Percentiles rank a stretch among this genome's conserved stretches.
phyloP scores from a whole-genome alignment of 305 asterid genomes.

The Solanum hybrid region DNA sequence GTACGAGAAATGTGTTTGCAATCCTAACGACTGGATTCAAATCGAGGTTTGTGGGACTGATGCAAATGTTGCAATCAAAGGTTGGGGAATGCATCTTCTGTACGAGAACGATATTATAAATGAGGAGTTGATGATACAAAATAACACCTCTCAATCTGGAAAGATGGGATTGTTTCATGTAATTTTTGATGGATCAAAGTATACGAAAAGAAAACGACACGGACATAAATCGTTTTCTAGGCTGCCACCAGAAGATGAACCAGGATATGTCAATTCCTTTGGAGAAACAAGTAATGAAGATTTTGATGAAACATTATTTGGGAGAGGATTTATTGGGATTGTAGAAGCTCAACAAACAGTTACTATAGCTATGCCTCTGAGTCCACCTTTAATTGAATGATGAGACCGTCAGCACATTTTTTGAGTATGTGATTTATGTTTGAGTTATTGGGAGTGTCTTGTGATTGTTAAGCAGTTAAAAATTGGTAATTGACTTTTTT shows the following conservation, averaged over 20 bases:
- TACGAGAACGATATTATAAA: background rate
- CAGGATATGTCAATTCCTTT: background rate
- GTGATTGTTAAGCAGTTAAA: no score
- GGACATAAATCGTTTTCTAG: background rate
- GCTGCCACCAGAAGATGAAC: background rate
- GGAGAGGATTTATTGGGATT: background rate
- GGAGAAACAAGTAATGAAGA: background rate
- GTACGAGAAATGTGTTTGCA: background rate
- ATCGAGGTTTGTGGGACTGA: background rate
- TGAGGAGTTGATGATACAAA: background rate
- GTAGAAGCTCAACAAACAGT: background rate
- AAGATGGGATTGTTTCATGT: background rate
- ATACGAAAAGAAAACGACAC: background rate
- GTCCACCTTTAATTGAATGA: background rate
- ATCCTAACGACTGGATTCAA: background rate
- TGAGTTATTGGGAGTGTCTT: background rate
- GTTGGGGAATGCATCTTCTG: background rate
- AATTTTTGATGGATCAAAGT: background rate
- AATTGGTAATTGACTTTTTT: no score
- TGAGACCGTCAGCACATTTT: background rate
- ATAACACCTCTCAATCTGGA: background rate
- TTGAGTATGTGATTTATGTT: background rate
- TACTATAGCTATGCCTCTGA: fast-evolving
- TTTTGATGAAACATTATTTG: background rate
- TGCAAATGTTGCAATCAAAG: background rate